phyloP scores from a whole-genome alignment of 306 rosid species.

The Rosa chinensis region DNA sequence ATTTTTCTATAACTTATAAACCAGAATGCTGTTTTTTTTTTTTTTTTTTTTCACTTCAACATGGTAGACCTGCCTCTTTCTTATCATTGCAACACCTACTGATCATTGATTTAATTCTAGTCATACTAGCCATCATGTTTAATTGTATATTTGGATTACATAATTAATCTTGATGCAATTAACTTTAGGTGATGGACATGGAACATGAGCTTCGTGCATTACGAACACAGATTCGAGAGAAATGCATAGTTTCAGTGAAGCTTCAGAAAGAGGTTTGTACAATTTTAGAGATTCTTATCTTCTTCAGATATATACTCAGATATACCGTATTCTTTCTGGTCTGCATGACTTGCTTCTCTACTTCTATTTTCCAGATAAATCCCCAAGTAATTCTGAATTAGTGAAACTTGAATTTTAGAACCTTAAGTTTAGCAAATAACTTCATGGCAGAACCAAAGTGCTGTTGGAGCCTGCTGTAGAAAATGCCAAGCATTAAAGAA shows the following conservation, averaged over 20 bases:
- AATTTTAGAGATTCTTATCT: background rate
- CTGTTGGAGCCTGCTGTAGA: background rate
- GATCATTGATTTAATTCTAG: background rate
- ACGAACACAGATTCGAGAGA: slow-evolving; percentile 86
- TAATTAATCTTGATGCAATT: background rate
- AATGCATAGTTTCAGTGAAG: slow-evolving; percentile 64
- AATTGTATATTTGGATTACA: background rate
- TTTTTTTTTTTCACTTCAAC: background rate
- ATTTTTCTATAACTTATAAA: background rate
- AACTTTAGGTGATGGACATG: slow-evolving; percentile 82
- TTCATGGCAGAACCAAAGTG: background rate
- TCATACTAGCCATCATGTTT: background rate
- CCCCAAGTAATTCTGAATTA: background rate
- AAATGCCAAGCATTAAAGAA: background rate
- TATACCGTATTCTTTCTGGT: background rate
- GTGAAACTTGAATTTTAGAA: background rate
- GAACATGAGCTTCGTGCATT: slow-evolving; percentile 87
- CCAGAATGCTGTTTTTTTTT: background rate
- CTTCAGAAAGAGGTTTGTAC: slow-evolving; percentile 87
- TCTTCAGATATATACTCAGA: background rate
- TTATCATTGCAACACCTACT: background rate
- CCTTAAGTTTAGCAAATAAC: background rate
- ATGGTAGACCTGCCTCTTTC: background rate
- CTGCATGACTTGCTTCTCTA: background rate
- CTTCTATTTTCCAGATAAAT: background rate